A percentile compares a stretch with the other conserved stretches of the same genome.
phyloP scores from a whole-genome alignment of 2,329 filamentous ascomycete genomes.

The Alternaria sp. region DNA sequence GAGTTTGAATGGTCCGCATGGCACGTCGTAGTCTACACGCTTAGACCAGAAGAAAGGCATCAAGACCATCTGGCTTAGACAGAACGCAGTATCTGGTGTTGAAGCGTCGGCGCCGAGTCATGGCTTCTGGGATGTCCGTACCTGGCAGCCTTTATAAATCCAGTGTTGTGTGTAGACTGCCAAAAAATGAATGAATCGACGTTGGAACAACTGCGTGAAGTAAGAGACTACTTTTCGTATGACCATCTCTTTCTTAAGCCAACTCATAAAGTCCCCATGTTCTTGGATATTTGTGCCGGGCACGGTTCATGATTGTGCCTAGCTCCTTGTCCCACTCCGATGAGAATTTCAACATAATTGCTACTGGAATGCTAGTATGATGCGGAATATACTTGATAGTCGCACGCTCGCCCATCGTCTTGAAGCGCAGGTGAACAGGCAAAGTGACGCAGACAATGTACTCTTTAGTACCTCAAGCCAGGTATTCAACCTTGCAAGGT shows the following conservation, averaged over 20 bases:
- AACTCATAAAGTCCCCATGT: neutral
- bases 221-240: neutral
- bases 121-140: neutral
- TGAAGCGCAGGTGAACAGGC: neutral
- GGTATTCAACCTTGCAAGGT: too few species aligned
- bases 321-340: neutral
- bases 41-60: constrained; percentile 15
- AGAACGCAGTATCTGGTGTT: neutral
- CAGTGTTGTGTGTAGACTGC: neutral
- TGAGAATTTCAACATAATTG: neutral
- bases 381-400: neutral
- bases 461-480: neutral
- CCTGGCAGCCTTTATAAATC: neutral
- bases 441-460: neutral
- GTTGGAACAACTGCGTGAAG: neutral
- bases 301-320: neutral
- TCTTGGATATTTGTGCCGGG: neutral
- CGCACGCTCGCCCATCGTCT: neutral
- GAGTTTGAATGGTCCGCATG: constrained; percentile 12
- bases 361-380: neutral
- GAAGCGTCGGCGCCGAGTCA: neutral
- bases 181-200: neutral
- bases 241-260: neutral
- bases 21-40: constrained; percentile 5
- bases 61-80: constrained; percentile 16